Evolutionary conservation across 805 yeast genomes (phyloP).

Genomic region (Candida takata): DNA sequence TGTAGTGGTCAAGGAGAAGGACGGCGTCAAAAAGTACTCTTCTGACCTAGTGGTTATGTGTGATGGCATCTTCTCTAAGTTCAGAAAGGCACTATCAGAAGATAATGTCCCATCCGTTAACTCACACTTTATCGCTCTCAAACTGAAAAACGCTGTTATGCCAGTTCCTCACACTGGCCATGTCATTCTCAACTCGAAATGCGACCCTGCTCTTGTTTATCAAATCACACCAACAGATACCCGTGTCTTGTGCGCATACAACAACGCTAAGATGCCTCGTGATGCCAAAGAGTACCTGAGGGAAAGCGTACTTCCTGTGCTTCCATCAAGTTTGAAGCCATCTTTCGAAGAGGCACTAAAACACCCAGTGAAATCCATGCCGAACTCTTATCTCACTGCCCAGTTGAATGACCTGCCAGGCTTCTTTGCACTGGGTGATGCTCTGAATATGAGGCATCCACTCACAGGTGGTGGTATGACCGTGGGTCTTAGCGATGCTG

Average conservation of each 20-base stretch:
- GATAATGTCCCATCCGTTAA: conserved; percentile 59
- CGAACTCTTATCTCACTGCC: conserved; percentile 87
- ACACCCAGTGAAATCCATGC: conserved; percentile 74
- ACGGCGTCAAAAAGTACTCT: conserved; percentile 37
- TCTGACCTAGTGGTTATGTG: conserved; percentile 71
- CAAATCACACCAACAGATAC: conserved; percentile 81
- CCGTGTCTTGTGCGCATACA: conserved; percentile 82
- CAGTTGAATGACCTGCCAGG: conserved; percentile 66
- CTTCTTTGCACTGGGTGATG: conserved; percentile 79
- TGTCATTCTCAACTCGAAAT: conserved; percentile 70
- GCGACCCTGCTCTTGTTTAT: conserved; percentile 83
- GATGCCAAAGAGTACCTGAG: conserved; percentile 56
- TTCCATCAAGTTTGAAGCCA: conserved; percentile 62
- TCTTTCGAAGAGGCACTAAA: conserved; percentile 61
- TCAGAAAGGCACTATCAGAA: conserved; percentile 66
- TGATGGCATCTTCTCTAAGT: conserved; percentile 92
- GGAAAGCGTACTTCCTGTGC: conserved; percentile 51
- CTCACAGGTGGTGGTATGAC: conserved; percentile 99
- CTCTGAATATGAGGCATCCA: conserved; percentile 96
- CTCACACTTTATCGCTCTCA: conserved; percentile 83
- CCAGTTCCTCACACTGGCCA: conserved; percentile 81
- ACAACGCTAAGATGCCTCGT: conserved; percentile 67
- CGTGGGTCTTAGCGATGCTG: conserved; percentile 86
- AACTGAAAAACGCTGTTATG: conserved; percentile 63
- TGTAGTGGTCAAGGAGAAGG: conserved; percentile 50